Base-by-base conservation (phyloP, 2,329 filamentous ascomycete genomes). In the Claviceps paspali region DNA sequence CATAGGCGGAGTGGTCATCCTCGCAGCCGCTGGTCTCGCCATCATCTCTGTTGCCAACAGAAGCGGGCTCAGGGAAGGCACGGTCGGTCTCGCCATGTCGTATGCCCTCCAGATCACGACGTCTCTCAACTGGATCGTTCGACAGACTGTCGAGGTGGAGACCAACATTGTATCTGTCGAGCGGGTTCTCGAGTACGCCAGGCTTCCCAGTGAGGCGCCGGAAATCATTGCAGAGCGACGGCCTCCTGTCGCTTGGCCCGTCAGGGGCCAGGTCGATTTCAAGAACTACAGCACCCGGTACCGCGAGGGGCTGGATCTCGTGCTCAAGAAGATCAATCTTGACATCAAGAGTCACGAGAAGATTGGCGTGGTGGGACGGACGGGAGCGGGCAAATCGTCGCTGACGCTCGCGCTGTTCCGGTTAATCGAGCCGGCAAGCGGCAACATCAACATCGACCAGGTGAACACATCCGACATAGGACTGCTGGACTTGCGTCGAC, bases 141-240 rank as follows among this genome's bases (percentile, higher is more conserved):
- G 92, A 41, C 91, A 98, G 62, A 95, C 87, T 0, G 91, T 98
- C 24, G 92, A 98, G 60, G 91, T 98, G n/a, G 92, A 98, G 67
- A 96, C 88, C n/a, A 98, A 98, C 60, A 98, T 98, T 52, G 88
- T 98, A 32, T 94, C 88, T 8, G 91, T 98, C 27, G 91, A 98
- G 68, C 82, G 91, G 52, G 87, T 98, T 33, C 76, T 98, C 35
- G 92, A 98, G 60, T 98, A 98, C 61, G 84, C 88, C 40, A 72
- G 74, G 35, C 70, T 98, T 44, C 87, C 88, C 19, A 91, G 82
- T 57, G 91, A 98, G 63, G 88, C 91, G 35, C 85, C 87, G 6
- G 91, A 98, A 56, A 84, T 96, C 46, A 82, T 96, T 49, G 81
- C 83, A 52, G 81, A 84, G 59, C 80, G 82, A 54, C 72, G 88